Base-by-base conservation (phyloP, 1,284 basidiomycete genomes). In the Garcileccinum viscosum region DNA sequence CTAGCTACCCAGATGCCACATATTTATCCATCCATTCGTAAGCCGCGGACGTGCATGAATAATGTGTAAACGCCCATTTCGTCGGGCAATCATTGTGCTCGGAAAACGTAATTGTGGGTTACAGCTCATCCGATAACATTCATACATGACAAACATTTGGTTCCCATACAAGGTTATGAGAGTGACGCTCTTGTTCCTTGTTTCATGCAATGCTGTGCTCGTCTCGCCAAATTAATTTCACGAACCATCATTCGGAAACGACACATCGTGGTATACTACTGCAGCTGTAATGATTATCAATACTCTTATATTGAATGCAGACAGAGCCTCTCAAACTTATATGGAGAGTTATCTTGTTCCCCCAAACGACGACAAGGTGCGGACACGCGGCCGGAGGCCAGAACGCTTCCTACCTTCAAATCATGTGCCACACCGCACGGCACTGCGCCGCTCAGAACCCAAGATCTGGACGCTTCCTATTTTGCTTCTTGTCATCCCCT, bases 101-200 rank as follows among this genome's bases (percentile, higher is more conserved):
- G 37, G 37, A 56, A 66, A 53, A 63, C 27, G 69, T 42, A 62
- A 59, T 14, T 22, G 14, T 22, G 5, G 11, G 12, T 27, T 11
- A 19, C 61, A 60, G 33, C 44, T 59, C 63, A 63, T 68, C 58
- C 66, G 71, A 73, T 76, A 75, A 62, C 65, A 59, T 75, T 74
- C 66, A 58, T 12, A 35, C 47, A 53, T 70, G 66, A 74, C 73
- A 67, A 69, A 67, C 56, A 17, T 42, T 19, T 44, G n/a, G 27
- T 32, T 30, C 58, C 72, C 47, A 64, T 59, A 1, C 47, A 32
- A 22, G 6, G 4, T 70, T 56, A 73, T 59, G 65, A 72, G 50
- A 67, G 64, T 62, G 69, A 69, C 33, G 24, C 50, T 37, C 33
- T 14, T 4, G 38, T 65, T 33, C 30, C 63, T 53, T 35, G 61